Evolutionary conservation across 768 basidiomycete species (phyloP), one percentile per base, ranked within the genome.

Genomic region (Steccherinum ochraceum): DNA sequence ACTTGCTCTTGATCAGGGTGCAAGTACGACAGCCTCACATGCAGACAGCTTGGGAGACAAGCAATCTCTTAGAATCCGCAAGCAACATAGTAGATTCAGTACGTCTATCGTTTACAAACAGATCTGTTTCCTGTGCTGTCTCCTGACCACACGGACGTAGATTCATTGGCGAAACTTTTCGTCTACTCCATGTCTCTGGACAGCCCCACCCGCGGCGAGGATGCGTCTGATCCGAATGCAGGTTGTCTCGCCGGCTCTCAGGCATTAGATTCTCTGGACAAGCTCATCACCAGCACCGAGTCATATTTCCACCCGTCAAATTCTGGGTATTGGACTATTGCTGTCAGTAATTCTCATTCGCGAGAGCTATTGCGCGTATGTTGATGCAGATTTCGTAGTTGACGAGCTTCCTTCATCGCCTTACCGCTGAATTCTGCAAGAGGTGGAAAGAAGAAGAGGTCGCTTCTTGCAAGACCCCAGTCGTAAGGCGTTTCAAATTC

Each of bases 241-340:
- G 83, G 80, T 19, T 89, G 77, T 62, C 68, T 90, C 24, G 93
- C 82, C 0, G 95, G 95, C 13, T 93, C 88, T 2, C 87, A 79
- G 61, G 89, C 93, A 18, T 74, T 98, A 52, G 91, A 95, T 59
- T 84, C 90, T 12, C 72, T 98, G 23, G 89, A 90, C 58, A 84
- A 84, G 57, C 69, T 98, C 40, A 81, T 98, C 54, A 94, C 90
- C 12, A 93, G 90, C 59, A 90, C 88, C 4, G 95, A 98, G 62
- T 83, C 86, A 0, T 95, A 88, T 73, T 98, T 97, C 69, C 95
- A 98, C 65, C 95, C 95, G 1, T 90, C 89, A 3, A 96, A 96
- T 63, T 83, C 84, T 24, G 94, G 94, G 3, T 70, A 76, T 24
- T 96, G 93, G 90, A 86, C 90, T 3, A 63, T 78, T 49, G 63